Base-by-base conservation (phyloP, 2,329 filamentous ascomycete genomes). In the Aspergillus neoniger region DNA sequence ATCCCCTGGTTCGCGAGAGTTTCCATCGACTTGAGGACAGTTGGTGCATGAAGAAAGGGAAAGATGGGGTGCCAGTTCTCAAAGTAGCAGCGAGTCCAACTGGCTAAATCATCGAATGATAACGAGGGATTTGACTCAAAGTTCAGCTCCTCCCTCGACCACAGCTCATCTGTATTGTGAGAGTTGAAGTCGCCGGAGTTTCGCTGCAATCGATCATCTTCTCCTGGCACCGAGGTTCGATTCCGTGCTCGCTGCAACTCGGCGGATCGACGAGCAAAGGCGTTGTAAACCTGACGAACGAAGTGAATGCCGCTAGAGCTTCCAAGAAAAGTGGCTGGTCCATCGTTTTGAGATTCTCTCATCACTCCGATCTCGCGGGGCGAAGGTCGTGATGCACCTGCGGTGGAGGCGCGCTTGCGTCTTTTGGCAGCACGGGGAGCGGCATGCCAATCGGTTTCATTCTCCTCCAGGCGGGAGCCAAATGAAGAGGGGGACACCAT, bases 291-390 rank as follows among this genome's bases (percentile, higher is more conserved):
- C 19, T 81, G 80, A 5, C 82, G 79, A 36, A 86, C 82, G 65
- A 86, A 86, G 65, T 85, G 80, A n/a, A 86, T 85, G 1, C 84
- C 84, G 61, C 83, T 85, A 15, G 82, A 81, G 54, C 83, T 85
- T 4, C 84, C 84, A 4, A 86, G 79, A 58, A 86, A 86, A 0
- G 81, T 82, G 14, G 83, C 80, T 3, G 79, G 79, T 21, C 78
- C 80, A 30, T 79, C 75, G 28, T 77, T 77, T 63, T 82, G 80
- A 5, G 32, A 36, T 36, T 36, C 32, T 60, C 83, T 78, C 82
- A 86, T 85, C 58, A 84, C 70, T 9, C 81, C 81, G 28, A 82
- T 75, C 60, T 82, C 79, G 17, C 76, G 75, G 19, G 73, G 63
- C 41, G 66, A 67, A 21, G 69, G 68, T 19, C 51, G 12, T 15